Evolutionary conservation across 768 basidiomycete genomes (phyloP).

Genomic region (Amylocystis lapponica): DNA sequence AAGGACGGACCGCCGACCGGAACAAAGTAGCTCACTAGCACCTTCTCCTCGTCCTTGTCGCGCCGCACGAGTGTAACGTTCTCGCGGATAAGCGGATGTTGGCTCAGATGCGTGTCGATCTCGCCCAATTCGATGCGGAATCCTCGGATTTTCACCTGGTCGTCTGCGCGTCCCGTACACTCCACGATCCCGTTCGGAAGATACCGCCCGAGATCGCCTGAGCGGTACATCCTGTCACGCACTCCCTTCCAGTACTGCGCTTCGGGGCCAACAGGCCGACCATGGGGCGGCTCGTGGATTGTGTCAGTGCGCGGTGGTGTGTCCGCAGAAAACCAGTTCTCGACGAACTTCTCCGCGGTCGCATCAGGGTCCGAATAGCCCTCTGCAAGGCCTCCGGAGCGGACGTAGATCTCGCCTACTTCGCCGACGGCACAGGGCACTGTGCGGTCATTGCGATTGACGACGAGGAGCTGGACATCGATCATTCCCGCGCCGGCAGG

Average conservation of each 20-base stretch:
- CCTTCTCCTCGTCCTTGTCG: constrained; percentile 99
- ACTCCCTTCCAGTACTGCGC: constrained; percentile 89
- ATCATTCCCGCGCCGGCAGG: constrained; percentile 97
- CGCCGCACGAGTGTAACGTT: constrained; percentile 95
- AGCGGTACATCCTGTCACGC: constrained; percentile 95
- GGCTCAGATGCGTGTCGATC: constrained; percentile 92
- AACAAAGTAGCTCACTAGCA: constrained; percentile 95
- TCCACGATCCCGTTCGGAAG: constrained; percentile 89
- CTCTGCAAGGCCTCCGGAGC: constrained; percentile 92
- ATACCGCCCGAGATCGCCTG: constrained; percentile 95
- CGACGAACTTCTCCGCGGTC: constrained; percentile 86
- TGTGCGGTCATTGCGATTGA: constrained; percentile 82
- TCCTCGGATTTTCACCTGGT: constrained; percentile 98
- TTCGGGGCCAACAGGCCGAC: constrained; percentile 57
- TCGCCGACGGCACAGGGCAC: constrained; percentile 92
- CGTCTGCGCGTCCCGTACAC: constrained; percentile 95
- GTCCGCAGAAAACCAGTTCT: constrained; percentile 78
- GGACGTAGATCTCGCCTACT: constrained; percentile 97
- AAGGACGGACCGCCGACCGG: constrained; percentile 68
- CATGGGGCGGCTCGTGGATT: constrained; percentile 52
- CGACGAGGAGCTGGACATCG: constrained; percentile 94
- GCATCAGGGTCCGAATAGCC: constrained; percentile 86
- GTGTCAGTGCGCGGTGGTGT: constrained; percentile 58
- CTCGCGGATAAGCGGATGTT: constrained; percentile 91
- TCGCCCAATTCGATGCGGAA: constrained; percentile 98